A percentile compares a stretch with the other conserved stretches of the same genome.
These are phyloP conservation scores for Sporothrix globosa DNA, from an alignment of 2,329 filamentous ascomycete genomes.

Conservation along the genomic window DNA sequence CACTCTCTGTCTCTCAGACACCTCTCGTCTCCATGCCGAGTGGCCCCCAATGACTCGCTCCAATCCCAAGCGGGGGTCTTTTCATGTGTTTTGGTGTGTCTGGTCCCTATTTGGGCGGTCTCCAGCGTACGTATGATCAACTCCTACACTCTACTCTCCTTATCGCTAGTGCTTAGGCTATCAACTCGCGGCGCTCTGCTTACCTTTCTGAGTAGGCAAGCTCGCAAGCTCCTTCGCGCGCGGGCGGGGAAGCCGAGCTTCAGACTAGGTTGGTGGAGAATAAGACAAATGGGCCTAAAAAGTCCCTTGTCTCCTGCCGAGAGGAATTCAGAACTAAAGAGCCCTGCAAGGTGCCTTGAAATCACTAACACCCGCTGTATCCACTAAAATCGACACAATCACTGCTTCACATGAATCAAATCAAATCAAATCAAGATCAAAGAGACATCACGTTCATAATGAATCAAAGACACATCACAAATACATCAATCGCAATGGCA, in stretches of 20 bases:
- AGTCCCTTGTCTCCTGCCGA: no score
- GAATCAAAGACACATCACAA: not conserved
- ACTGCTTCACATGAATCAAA: not conserved
- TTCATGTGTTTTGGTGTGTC: not conserved
- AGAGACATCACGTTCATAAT: not conserved
- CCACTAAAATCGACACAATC: not conserved
- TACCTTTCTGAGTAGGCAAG: constrained; percentile 4
- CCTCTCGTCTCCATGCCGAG: not conserved
- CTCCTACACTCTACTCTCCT: not conserved
- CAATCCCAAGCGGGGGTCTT: not conserved
- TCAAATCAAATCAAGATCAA: not conserved
- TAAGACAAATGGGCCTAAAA: no score
- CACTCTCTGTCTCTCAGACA: not conserved
- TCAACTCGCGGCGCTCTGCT: constrained; percentile 22
- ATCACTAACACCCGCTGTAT: not conserved
- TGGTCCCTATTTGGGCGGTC: not conserved
- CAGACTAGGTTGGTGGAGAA: not conserved
- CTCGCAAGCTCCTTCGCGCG: not conserved
- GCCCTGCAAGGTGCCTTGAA: not conserved
- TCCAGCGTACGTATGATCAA: no score
- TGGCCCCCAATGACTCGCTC: constrained; percentile 21
- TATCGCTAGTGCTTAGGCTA: constrained; percentile 22
- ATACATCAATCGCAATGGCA: not conserved
- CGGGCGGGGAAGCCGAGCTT: not conserved
- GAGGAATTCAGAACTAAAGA: no score